Evolutionary conservation across 495 filamentous ascomycete species (phyloP), one percentile per base, ranked within the genome.

Genomic region (Jackrogersella minutella): DNA sequence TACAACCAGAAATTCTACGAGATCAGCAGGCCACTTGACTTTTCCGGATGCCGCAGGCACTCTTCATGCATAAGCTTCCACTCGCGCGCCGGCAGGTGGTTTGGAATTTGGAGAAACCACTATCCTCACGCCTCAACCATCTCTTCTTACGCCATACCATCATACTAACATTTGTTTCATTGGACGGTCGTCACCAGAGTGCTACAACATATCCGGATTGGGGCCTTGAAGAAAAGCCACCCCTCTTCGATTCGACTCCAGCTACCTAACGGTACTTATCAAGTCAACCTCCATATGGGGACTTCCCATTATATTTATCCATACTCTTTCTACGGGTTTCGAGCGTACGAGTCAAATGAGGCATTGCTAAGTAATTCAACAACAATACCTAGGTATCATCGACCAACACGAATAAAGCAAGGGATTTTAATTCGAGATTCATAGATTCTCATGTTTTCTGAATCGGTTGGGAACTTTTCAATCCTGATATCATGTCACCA

Each of bases 1-100:
- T 14, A 34, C 33, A 60, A 56, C 28, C 34, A 49, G 30, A 41
- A 59, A 66, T 41, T 56, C 62, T 28, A 66, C 46, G 54, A 51
- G 68, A 66, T 70, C 68, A 66, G 58, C 67, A 66, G 52, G 58
- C 37, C 53, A 62, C 21, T 58, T 49, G 36, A 62, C 67, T 51
- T 54, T 69, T 70, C 61, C 52, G 67, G 62, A 61, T 49, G 31
- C 31, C 16, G 51, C 58, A 66, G 41, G 62, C 62, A 56, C 62
- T 66, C 21, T 66, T 57, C 57, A 11, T 26, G 44, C 66, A 65
- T 65, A 60, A 61, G 61, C 55, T 61, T 17, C 22, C 26, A 60
- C 24, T 64, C 22, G 54, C 33, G 36, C 28, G 37, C 47, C 62
- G 33, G 61, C 39, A 62, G 30, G 61, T 69, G 13, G 62, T 30